Evolutionary conservation across 2,329 filamentous ascomycete genomes (phyloP).

Genomic region (Bimuria novae-zelandiae): DNA sequence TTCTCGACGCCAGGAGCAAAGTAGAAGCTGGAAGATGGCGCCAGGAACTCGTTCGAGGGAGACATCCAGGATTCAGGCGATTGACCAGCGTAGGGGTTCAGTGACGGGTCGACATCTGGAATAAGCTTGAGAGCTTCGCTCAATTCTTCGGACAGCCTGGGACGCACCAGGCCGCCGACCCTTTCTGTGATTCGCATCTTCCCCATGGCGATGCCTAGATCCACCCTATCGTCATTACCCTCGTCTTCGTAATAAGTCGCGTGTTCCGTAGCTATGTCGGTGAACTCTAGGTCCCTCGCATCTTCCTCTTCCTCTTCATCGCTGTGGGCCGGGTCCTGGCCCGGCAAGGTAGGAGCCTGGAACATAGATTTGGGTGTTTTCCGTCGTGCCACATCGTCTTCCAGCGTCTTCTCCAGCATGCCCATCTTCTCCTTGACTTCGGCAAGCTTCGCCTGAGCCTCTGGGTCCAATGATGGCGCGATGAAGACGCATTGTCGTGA

Average conservation of each 20-base stretch:
- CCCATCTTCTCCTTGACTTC: constrained; percentile 82
- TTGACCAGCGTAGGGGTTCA: constrained; percentile 17
- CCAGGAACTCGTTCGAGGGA: constrained; percentile 68
- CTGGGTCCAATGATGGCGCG: constrained; percentile 69
- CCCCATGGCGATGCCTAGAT: constrained; percentile 72
- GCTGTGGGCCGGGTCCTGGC: constrained; percentile 56
- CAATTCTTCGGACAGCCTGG: constrained; percentile 68
- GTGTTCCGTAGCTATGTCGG: constrained; percentile 66
- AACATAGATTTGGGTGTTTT: constrained; percentile 13
- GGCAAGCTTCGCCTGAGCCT: constrained; percentile 70
- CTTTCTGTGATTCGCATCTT: constrained; percentile 75
- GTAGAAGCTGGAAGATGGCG: constrained; percentile 69
- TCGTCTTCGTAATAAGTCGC: constrained; percentile 69
- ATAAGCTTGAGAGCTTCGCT: constrained; percentile 34
- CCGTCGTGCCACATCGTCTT: constrained; percentile 66
- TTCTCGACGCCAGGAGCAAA: constrained; percentile 59
- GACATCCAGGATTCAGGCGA: constrained; percentile 57
- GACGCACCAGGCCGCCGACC: constrained; percentile 73
- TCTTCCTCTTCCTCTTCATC: constrained; percentile 62
- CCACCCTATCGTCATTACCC: constrained; percentile 71
- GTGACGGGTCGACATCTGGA: constrained; percentile 17
- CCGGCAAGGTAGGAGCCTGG: constrained; percentile 23
- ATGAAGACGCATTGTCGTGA: constrained; percentile 65
- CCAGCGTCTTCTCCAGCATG: constrained; percentile 69
- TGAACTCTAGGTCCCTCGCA: constrained; percentile 64